phyloP scores from a whole-genome alignment of 768 basidiomycete species.

The Boletus rubescentipes region DNA sequence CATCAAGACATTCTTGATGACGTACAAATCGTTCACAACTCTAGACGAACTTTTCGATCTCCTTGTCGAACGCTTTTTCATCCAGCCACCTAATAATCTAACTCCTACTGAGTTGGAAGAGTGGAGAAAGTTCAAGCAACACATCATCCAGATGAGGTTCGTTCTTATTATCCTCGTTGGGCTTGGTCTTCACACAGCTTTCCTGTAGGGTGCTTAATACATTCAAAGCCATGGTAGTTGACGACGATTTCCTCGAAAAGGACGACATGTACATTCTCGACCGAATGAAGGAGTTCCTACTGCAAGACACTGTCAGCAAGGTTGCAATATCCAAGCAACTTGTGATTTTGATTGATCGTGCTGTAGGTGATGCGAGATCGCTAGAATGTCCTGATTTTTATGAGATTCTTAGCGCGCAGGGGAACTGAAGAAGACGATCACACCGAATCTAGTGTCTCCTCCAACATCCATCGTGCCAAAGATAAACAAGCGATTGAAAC shows the following conservation, averaged over 20 bases:
- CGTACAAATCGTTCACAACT: constrained; percentile 92
- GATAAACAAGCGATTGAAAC: constrained; percentile 67
- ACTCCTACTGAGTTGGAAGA: constrained; percentile 60
- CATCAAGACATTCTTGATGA: constrained; percentile 90
- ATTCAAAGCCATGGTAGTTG: constrained; percentile 84
- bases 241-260: constrained; percentile 80
- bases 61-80: constrained; percentile 76
- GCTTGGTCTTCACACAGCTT: constrained; percentile 2
- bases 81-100: constrained; percentile 70
- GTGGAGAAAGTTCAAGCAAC: constrained; percentile 86
- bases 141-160: constrained; percentile 83
- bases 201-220: constrained; percentile 73
- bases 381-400: constrained; percentile 11
- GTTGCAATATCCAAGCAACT: constrained; percentile 76
- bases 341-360: constrained; percentile 70
- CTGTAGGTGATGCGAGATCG: constrained; percentile 49
- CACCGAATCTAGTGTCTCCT: constrained; percentile 55
- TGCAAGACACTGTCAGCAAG: constrained; percentile 59
- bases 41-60: constrained; percentile 80
- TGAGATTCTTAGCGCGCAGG: constrained; percentile 45
- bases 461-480: constrained; percentile 79
- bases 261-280: constrained; percentile 82
- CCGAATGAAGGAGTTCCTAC: constrained; percentile 77
- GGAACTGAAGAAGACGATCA: constrained; percentile 55
- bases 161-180: constrained; percentile 23